These are phyloP conservation scores for Candida taoyuanica DNA, from an alignment of 805 yeast species.

Conservation along the genomic window DNA sequence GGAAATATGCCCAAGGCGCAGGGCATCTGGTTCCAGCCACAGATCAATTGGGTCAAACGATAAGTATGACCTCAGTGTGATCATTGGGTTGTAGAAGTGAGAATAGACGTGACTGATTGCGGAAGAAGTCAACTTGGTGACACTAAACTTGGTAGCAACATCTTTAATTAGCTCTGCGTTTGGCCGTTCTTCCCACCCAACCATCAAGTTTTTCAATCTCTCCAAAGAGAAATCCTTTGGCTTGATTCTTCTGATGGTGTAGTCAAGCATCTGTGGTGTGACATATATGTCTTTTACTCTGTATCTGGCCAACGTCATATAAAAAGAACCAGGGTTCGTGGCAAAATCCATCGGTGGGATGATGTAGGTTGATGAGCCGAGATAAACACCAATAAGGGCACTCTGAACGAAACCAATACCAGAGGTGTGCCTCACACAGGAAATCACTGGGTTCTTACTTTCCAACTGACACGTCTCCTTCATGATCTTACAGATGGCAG, in stretches of 20 bases:
- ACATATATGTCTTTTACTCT: slow-evolving; percentile 83
- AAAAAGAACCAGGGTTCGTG: slow-evolving; percentile 66
- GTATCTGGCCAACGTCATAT: slow-evolving; percentile 63
- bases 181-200: slow-evolving; percentile 74
- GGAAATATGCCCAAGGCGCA: slow-evolving; percentile 84
- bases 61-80: slow-evolving; percentile 81
- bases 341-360: slow-evolving; percentile 77
- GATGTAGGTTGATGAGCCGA: slow-evolving; percentile 82
- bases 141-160: slow-evolving; percentile 57
- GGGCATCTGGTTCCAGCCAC: slow-evolving; percentile 80
- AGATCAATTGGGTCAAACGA: slow-evolving; percentile 84
- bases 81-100: slow-evolving; percentile 76
- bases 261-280: slow-evolving; percentile 76
- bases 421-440: slow-evolving; percentile 77
- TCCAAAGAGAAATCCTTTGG: slow-evolving; percentile 53
- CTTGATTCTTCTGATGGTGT: slow-evolving; percentile 57
- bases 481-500: slow-evolving; percentile 80
- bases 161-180: slow-evolving; percentile 52
- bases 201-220: slow-evolving; percentile 74
- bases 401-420: slow-evolving; percentile 90
- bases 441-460: slow-evolving; percentile 67
- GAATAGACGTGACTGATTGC: slow-evolving; percentile 75
- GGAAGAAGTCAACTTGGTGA: slow-evolving; percentile 59
- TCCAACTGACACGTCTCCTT: slow-evolving; percentile 89
- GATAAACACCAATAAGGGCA: slow-evolving; percentile 75